Evolutionary conservation across 2,329 filamentous ascomycete species (phyloP).

Genomic region (Metarhizium album): DNA sequence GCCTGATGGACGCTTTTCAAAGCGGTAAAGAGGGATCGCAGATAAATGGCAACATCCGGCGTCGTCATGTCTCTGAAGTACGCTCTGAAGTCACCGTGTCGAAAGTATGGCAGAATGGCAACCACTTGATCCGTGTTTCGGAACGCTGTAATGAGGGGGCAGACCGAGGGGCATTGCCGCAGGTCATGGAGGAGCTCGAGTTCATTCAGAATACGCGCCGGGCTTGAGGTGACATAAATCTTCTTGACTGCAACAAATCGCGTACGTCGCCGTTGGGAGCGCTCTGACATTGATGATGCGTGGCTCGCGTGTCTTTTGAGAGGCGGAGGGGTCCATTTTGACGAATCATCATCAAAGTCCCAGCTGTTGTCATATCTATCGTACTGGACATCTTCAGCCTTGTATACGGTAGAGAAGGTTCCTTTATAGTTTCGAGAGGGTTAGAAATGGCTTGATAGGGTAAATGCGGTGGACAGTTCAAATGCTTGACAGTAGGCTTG

Average conservation of each 20-base stretch:
- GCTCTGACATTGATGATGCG: slow-evolving; percentile 16
- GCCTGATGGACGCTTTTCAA: slow-evolving; percentile 73
- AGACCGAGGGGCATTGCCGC: slow-evolving; percentile 72
- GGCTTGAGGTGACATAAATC: slow-evolving; percentile 97
- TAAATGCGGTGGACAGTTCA: not conserved
- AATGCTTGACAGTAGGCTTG: not conserved
- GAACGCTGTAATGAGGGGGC: slow-evolving; percentile 95
- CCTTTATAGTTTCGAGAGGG: slow-evolving; percentile 39
- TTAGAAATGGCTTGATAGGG: not conserved
- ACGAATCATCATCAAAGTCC: slow-evolving; percentile 61
- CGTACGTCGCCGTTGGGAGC: slow-evolving; percentile 25
- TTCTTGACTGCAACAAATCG: slow-evolving; percentile 97
- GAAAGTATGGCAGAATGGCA: slow-evolving; percentile 89
- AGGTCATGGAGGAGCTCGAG: slow-evolving; percentile 87
- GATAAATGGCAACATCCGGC: slow-evolving; percentile 78
- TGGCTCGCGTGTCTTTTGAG: slow-evolving; percentile 38
- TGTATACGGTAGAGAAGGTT: slow-evolving; percentile 98
- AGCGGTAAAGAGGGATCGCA: slow-evolving; percentile 78
- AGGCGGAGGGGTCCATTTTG: slow-evolving; percentile 61
- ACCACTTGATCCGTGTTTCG: slow-evolving; percentile 89
- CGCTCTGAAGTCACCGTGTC: slow-evolving; percentile 85
- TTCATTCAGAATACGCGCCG: slow-evolving; percentile 88
- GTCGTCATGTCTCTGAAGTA: slow-evolving; percentile 90
- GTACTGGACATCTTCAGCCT: slow-evolving; percentile 87
- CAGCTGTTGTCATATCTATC: slow-evolving; percentile 76